Evolutionary conservation across 139 green algal genomes (phyloP).

Genomic region (Prasinococcaceae sp.): DNA sequence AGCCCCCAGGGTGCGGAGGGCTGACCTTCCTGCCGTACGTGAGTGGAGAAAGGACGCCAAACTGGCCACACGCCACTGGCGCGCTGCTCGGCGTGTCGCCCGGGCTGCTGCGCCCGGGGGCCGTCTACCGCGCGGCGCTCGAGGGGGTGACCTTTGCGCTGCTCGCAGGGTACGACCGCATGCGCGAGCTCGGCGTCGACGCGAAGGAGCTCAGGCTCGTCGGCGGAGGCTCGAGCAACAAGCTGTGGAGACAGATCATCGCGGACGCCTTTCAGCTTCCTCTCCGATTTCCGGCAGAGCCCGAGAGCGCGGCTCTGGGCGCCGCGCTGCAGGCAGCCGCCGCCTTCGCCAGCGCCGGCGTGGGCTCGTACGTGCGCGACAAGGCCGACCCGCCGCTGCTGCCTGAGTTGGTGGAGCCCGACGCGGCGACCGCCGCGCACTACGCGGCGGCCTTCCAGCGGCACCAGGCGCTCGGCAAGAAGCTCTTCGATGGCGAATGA

Average conservation of each 20-base stretch:
- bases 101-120: constrained; percentile 28
- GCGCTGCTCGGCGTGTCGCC: constrained; percentile 5
- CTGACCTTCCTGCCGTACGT: constrained; percentile 68
- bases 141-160: constrained; percentile 69
- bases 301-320: constrained; percentile 64
- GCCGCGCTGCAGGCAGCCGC: constrained; percentile 71
- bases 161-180: constrained; percentile 29
- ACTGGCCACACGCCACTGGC: constrained; percentile 47
- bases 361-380: constrained; percentile 37
- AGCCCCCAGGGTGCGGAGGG: constrained; percentile 47
- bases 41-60: constrained; percentile 65
- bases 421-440: constrained; percentile 9
- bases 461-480: constrained; percentile 2
- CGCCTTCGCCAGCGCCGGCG: constrained; percentile 23
- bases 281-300: constrained; percentile 44
- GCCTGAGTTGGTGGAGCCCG: constrained; percentile 28
- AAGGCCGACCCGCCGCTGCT: constrained; percentile 33
- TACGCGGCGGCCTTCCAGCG: constrained; percentile 40
- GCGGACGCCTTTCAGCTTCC: constrained; percentile 52
- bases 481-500: constrained; percentile 6
- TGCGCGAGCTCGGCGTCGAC: constrained; percentile 5
- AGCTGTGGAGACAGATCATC: constrained; percentile 66
- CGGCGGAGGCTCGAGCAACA: constrained; percentile 59
- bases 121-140: constrained; percentile 69
- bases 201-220: constrained; percentile 49